Percentiles rank a stretch among this genome's conserved stretches.
phyloP scores from a whole-genome alignment of 371 early-diverging fungal genomes.

The Mortierella sp. region DNA sequence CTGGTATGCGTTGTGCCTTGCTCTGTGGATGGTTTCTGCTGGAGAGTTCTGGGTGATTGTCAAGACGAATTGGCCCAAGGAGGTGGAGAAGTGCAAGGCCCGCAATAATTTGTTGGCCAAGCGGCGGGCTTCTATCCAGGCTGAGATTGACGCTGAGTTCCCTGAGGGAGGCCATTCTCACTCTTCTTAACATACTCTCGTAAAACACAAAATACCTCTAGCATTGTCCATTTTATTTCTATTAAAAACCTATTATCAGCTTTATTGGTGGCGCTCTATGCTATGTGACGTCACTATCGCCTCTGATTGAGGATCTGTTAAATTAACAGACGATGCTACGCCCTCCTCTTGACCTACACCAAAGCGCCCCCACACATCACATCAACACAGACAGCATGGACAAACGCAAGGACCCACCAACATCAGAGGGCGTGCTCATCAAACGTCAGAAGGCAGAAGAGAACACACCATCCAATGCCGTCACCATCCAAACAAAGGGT shows the following conservation, averaged over 20 bases:
- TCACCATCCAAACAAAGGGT: slow-evolving; percentile 65
- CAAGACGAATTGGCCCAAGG: slow-evolving; percentile 47
- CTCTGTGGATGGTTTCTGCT: slow-evolving; percentile 61
- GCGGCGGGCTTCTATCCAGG: slow-evolving; percentile 33
- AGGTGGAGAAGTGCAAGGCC: slow-evolving; percentile 25
- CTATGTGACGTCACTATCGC: not conserved
- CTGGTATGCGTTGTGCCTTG: slow-evolving; percentile 75
- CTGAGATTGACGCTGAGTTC: slow-evolving; percentile 32
- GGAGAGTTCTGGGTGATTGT: slow-evolving; percentile 33
- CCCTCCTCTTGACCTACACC: not conserved
- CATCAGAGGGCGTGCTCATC: slow-evolving; percentile 63
- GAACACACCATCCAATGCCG: slow-evolving; percentile 55
- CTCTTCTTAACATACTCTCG: not conserved
- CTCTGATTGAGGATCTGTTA: too few relatives aligned
- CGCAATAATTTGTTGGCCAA: slow-evolving; percentile 29
- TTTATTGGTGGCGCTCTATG: not conserved
- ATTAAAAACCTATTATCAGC: not conserved
- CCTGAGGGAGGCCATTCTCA: slow-evolving; percentile 8
- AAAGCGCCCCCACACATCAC: not conserved
- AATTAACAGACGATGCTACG: not conserved
- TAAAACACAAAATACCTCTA: not conserved
- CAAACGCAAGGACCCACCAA: slow-evolving; percentile 65
- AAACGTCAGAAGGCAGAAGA: slow-evolving; percentile 69
- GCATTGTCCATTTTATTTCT: not conserved
- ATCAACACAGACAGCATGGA: slow-evolving; percentile 44